These are phyloP conservation scores for Exophiala aquamarina DNA, from an alignment of 2,329 filamentous ascomycete genomes.

Conservation along the genomic window DNA sequence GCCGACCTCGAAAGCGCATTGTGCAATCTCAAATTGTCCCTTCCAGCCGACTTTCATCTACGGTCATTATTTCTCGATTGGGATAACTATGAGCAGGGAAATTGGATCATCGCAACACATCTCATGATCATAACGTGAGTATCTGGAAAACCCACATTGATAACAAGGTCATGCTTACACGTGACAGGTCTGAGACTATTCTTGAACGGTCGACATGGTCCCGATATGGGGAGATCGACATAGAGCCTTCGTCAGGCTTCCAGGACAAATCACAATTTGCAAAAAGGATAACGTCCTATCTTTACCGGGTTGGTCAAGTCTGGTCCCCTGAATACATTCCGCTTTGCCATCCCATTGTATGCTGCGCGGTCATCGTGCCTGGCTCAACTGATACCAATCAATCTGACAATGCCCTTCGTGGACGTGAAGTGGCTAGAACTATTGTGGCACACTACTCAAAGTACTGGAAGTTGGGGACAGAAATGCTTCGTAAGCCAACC, in stretches of 20 bases:
- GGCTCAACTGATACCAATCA: not conserved
- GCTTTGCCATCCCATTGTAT: constrained; percentile 4
- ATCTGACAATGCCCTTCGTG: not conserved
- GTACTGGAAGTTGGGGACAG: constrained; percentile 8
- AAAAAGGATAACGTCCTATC: constrained; percentile 2
- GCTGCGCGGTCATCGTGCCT: constrained; percentile 8
- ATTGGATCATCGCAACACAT: constrained; percentile 16
- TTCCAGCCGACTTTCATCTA: constrained; percentile 10
- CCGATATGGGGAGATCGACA: not conserved
- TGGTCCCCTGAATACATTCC: constrained; percentile 11
- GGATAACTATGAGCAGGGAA: constrained; percentile 1
- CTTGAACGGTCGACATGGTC: not conserved
- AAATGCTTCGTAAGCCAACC: constrained; percentile 9
- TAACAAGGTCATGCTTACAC: not conserved
- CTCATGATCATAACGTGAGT: constrained; percentile 14
- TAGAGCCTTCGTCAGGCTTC: not conserved
- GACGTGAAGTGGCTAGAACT: constrained; percentile 6
- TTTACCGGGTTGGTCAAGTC: constrained; percentile 6
- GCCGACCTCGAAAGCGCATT: constrained; percentile 5
- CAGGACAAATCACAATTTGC: not conserved
- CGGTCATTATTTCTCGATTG: constrained; percentile 4
- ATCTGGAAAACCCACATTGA: too few species aligned
- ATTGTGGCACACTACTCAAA: constrained; percentile 6
- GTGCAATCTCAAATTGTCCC: constrained; percentile 7
- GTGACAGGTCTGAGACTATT: constrained; percentile 6